Base-by-base conservation (phyloP, 2,329 filamentous ascomycete genomes). In the Colletotrichum chrysophilum region DNA sequence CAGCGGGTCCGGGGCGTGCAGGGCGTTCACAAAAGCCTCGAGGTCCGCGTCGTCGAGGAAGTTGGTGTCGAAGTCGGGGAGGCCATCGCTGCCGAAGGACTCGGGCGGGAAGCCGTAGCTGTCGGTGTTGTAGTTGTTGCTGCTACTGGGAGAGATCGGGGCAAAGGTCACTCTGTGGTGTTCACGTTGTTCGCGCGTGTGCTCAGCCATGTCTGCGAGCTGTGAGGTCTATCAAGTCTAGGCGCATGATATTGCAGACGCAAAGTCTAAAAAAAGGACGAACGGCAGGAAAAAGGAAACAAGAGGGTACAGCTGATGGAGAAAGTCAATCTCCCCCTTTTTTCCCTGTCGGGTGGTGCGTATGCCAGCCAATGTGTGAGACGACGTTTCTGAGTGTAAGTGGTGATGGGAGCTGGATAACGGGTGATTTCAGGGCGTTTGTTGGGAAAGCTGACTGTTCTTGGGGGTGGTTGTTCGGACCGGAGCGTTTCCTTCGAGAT, bases 61-160 rank as follows among this genome's bases (percentile, higher is more conserved):
- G 72, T 97, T 92, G 80, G 90, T 89, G 83, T 96, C 91, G 84
- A 89, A 92, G 84, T 98, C 96, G n/a, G 96, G 96, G 24, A 98
- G 89, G 48, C 86, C 87, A 18, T 89, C 89, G 76, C 90, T 88
- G 83, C 97, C 94, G 85, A 94, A 96, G 61, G 90, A 91, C 78
- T 93, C 88, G 55, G 87, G 82, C 7, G 89, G 87, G 81, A 92
- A 93, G 78, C 92, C 93, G 78, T 92, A 91, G 52, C 83, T 81
- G 74, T 83, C 71, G 52, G 66, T 72, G 48, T 73, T 71, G 58
- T 30, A 24, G 30, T 73, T 71, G 38, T 43, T 36, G 58, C 58
- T 36, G 68, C 16, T 55, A 43, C n/a, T 38, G 6, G 82, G 82
- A 5, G 83, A 43, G 34, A 16, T 43, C 8, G 65, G 55, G 66